These are phyloP conservation scores for Telfairia occidentalis DNA, from an alignment of 331 rosid species.

Conservation along the genomic window DNA sequence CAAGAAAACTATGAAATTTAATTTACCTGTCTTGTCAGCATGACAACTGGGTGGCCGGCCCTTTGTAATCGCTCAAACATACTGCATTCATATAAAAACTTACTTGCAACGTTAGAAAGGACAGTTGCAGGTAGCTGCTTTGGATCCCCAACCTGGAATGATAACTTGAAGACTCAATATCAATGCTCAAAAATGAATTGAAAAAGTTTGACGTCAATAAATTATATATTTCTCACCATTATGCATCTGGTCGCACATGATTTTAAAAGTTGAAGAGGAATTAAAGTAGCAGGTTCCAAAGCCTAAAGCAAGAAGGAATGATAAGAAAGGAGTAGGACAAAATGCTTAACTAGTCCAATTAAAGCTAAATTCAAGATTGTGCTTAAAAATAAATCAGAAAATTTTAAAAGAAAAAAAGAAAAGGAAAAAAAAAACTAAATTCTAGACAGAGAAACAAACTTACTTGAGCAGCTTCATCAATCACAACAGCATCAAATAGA, in stretches of 20 bases:
- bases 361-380: conserved; percentile 10
- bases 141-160: conserved; percentile 83
- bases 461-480: conserved; percentile 98
- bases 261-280: conserved; percentile 93
- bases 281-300: conserved; percentile 90
- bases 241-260: conserved; percentile 69
- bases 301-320: conserved; percentile 43
- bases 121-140: conserved; percentile 99
- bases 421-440: neutral
- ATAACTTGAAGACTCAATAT: conserved; percentile 28
- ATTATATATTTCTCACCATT: conserved; percentile 46
- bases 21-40: conserved; percentile 83
- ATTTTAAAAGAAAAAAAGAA: neutral
- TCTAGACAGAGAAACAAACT: conserved; percentile 21
- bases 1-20: neutral
- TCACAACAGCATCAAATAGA: conserved; percentile 86
- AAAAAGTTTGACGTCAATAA: conserved; percentile 7
- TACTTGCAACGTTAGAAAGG: conserved; percentile 79
- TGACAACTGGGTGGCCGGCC: conserved; percentile 86
- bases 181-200: conserved; percentile 15
- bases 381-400: too few relatives aligned
- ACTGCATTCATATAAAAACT: conserved; percentile 74
- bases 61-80: conserved; percentile 96
- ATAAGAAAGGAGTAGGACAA: conserved; percentile 18
- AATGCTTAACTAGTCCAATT: conserved; percentile 2